Base-by-base conservation (phyloP, 1,284 basidiomycete species). In the Lignosus rhinocerotis region DNA sequence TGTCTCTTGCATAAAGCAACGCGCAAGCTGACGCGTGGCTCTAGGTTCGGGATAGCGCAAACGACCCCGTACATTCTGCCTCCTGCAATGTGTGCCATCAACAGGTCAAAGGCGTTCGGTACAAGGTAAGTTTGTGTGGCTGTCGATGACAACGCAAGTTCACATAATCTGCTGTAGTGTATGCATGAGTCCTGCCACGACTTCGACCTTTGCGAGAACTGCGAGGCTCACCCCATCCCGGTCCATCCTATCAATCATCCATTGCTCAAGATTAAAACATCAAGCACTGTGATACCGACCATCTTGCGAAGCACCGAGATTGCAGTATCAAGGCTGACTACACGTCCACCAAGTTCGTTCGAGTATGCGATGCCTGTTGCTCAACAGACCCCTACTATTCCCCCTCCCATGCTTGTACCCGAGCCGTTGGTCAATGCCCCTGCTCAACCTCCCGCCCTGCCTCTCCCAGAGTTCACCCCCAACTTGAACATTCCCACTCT, bases 201-300 rank as follows among this genome's bases (percentile, higher is more conserved):
- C 73, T 94, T 87, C 65, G 93, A 96, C 67, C 79, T 96, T 16
- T 96, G 93, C 74, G 81, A 83, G 65, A 74, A 76, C 58, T 96
- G 94, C 74, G 93, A 96, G 74, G 86, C 92, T 1, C 77, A 84
- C 51, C 93, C 93, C 0, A 90, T 92, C 58, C 74, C 87, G 4
- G 79, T 89, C 10, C 93, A 96, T 70, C 91, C 92, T 0, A 66
- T 72, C 7, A 82, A 77, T 41, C 94, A 96, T 70, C 86, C 91
- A 0, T 72, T 95, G 75, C 74, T 95, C 69, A 96, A 95, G 81
- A 80, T 94, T 73, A 89, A 81, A 70, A 76, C 76, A 1, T 62
- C 76, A 0, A 78, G 80, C 17, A 77, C 80, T 3, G 67, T 78
- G 10, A 76, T 91, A 50, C 88, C 88, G 2, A 30, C 8, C 14